Conservation (phyloP, 2,329 filamentous ascomycete species). For the Microdochium trichocladiopsis region DNA sequence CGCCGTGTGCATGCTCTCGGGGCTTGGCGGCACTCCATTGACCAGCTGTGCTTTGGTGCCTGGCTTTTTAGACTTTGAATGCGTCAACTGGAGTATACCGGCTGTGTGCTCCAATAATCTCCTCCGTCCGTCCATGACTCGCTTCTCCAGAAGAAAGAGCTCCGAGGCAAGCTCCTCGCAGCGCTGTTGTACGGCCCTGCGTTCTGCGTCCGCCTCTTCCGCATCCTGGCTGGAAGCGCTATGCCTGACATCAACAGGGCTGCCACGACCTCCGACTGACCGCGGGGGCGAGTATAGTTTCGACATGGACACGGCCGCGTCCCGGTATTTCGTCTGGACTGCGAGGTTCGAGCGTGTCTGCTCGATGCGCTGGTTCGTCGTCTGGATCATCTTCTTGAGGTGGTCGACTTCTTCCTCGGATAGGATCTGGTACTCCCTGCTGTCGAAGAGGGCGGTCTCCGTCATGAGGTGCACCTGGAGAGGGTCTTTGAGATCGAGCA, state of each 20-base stretch:
- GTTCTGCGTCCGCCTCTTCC: constrained; percentile 65
- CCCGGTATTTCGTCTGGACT: constrained; percentile 88
- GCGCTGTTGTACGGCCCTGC: constrained; percentile 66
- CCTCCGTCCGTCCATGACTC: constrained; percentile 66
- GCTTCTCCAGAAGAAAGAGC: constrained; percentile 71
- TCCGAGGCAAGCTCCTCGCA: constrained; percentile 82
- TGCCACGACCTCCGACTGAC: constrained; percentile 37
- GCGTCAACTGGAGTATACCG: constrained; percentile 83
- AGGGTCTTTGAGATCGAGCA: constrained; percentile 58
- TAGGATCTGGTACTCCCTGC: constrained; percentile 75
- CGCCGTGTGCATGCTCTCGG: constrained; percentile 69
- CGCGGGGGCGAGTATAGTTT: constrained; percentile 64
- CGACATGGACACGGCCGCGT: constrained; percentile 82
- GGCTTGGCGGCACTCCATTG: constrained; percentile 63
- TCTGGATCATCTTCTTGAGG: constrained; percentile 78
- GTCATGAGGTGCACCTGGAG: constrained; percentile 88
- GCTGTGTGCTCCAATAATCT: constrained; percentile 84
- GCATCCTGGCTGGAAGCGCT: constrained; percentile 40
- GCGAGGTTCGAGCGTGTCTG: constrained; percentile 75
- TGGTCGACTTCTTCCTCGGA: constrained; percentile 88
- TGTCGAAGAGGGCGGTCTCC: constrained; percentile 88
- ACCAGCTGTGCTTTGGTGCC: constrained; percentile 31
- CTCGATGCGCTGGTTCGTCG: constrained; percentile 70
- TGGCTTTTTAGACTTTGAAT: constrained; percentile 47
- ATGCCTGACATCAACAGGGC: constrained; percentile 40